Evolutionary conservation across 768 basidiomycete genomes (phyloP).

Genomic region (Amanita pseudoporphyria): DNA sequence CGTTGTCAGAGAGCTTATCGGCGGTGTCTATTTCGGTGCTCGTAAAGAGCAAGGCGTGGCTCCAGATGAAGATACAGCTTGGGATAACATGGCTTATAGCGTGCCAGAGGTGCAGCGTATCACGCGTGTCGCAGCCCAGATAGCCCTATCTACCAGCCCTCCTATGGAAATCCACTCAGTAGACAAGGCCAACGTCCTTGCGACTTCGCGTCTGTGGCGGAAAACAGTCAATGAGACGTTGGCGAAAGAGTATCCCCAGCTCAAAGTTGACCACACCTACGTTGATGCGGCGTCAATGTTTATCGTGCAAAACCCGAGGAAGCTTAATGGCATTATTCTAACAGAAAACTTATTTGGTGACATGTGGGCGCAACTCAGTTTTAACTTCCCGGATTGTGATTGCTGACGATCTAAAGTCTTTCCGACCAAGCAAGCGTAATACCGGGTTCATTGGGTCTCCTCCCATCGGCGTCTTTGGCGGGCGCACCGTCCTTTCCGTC

Average conservation of each 20-base stretch:
- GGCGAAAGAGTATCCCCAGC: conserved; percentile 77
- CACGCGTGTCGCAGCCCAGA: conserved; percentile 89
- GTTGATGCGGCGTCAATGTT: conserved; percentile 97
- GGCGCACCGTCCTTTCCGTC: conserved; percentile 67
- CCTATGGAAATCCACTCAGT: conserved; percentile 86
- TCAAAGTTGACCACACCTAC: conserved; percentile 82
- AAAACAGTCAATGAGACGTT: conserved; percentile 85
- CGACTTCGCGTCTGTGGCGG: conserved; percentile 89
- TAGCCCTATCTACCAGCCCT: conserved; percentile 75
- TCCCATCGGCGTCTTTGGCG: conserved; percentile 94
- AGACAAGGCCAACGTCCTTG: conserved; percentile 98
- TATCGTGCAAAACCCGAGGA: conserved; percentile 81
- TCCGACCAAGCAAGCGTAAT: conserved; percentile 97
- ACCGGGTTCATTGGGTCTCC: conserved; percentile 91
- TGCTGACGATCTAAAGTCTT: conserved; percentile 40
- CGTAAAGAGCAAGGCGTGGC: conserved; percentile 77
- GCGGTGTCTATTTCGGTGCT: conserved; percentile 91
- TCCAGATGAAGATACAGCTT: conserved; percentile 61
- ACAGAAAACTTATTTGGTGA: conserved; percentile 97
- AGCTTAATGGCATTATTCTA: conserved; percentile 90
- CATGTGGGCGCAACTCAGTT: conserved; percentile 58
- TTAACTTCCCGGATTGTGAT: conserved; percentile 1
- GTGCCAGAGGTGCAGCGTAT: conserved; percentile 89
- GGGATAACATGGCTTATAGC: conserved; percentile 92
- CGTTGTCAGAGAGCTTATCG: conserved; percentile 93